Evolutionary conservation across 257 asterid species (phyloP).

Genomic region (Solanum bulbocastanum): DNA sequence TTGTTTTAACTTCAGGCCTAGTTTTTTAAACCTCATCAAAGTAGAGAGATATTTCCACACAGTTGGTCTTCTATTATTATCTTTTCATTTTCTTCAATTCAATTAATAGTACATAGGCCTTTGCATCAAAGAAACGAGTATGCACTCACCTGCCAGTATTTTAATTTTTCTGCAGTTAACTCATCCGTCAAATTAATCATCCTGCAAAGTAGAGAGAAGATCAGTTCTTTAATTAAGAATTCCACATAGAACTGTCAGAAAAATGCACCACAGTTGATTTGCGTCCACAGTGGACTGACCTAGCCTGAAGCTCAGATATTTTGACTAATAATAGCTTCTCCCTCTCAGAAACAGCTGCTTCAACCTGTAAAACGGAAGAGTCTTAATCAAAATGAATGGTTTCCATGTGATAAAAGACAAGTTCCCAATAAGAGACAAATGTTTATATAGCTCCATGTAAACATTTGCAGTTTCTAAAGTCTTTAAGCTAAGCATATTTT

Average conservation of each 20-base stretch:
- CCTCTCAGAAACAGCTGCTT: conserved; percentile 55
- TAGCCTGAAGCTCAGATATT: conserved; percentile 83
- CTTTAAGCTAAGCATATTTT: neutral
- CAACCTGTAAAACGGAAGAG: conserved; percentile 31
- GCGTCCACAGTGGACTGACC: conserved; percentile 24
- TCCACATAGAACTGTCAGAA: neutral
- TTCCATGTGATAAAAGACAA: neutral
- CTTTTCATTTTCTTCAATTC: neutral
- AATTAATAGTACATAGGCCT: neutral
- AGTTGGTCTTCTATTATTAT: neutral
- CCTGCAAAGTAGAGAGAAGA: conserved; percentile 37
- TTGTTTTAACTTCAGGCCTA: neutral
- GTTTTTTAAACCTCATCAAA: neutral
- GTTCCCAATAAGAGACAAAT: neutral
- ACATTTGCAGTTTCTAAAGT: neutral
- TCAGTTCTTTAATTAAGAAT: conserved; percentile 10
- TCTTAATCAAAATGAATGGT: neutral
- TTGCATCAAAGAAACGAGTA: neutral
- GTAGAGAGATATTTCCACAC: neutral
- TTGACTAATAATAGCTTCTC: conserved; percentile 66
- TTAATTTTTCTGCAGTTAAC: conserved; percentile 62
- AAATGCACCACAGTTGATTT: neutral
- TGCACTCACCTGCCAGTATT: conserved; percentile 64
- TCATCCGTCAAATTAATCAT: conserved; percentile 77
- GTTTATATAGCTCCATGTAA: neutral